A percentile compares a stretch with the other conserved stretches of the same genome.
Conservation (phyloP, 2,329 filamentous ascomycete species). For the Ophiognomonia clavigignenti-juglandacearum region DNA sequence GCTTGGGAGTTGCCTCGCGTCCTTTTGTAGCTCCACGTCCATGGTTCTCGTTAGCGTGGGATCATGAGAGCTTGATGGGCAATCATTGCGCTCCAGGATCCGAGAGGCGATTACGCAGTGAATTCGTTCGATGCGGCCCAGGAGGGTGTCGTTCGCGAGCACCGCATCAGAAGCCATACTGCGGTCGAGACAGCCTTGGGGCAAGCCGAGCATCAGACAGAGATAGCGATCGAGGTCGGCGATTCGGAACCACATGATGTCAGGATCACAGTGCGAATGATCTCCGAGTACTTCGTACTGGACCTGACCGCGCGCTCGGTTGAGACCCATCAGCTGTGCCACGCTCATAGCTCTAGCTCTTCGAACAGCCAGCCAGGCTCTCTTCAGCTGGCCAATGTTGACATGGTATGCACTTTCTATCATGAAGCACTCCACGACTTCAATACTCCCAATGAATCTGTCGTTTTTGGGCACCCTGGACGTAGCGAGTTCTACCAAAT, state of each 20-base stretch:
- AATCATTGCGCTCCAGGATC: slow-evolving; percentile 29
- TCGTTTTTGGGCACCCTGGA: too few relatives aligned
- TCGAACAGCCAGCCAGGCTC: slow-evolving; percentile 38
- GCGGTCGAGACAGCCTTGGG: background rate
- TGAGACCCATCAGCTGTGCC: background rate
- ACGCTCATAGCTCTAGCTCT: slow-evolving; percentile 35
- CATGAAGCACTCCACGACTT: slow-evolving; percentile 43
- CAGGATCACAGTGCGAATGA: background rate
- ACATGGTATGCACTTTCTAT: slow-evolving; percentile 39
- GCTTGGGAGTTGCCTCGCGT: slow-evolving; percentile 20
- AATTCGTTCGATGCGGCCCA: slow-evolving; percentile 27
- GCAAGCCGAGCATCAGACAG: background rate
- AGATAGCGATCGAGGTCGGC: background rate
- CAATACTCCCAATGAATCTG: slow-evolving; percentile 35
- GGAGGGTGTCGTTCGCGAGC: background rate
- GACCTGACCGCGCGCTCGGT: background rate
- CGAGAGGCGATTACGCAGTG: slow-evolving; percentile 24
- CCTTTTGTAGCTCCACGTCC: slow-evolving; percentile 23
- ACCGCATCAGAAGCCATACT: background rate
- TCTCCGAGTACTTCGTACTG: background rate
- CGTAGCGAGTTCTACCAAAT: too few relatives aligned
- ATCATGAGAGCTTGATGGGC: slow-evolving; percentile 18
- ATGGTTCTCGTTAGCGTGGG: slow-evolving; percentile 21
- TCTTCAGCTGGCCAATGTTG: slow-evolving; percentile 38
- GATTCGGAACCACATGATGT: background rate